Evolutionary conservation across 2,329 filamentous ascomycete genomes (phyloP), one percentile per base, ranked within the genome.

Genomic region (Neodidymelliopsis sp.): DNA sequence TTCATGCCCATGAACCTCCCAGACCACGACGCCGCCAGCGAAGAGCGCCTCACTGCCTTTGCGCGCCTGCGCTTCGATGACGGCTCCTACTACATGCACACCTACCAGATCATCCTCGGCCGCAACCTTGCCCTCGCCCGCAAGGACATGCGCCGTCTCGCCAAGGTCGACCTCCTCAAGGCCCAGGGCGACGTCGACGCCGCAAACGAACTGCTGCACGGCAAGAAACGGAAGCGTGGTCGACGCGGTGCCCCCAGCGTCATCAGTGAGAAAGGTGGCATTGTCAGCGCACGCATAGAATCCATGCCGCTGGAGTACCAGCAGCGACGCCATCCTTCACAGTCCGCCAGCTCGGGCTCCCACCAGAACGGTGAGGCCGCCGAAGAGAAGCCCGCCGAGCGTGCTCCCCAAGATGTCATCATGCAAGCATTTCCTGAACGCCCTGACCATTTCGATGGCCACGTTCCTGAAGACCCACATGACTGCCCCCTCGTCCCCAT

Each of bases 21-120:
- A 8, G 28, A 37, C 4, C 33, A 43, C 7, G 46, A 60, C 47
- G 19, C 45, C 28, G 44, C 53, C 19, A 59, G 53, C 49, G 57
- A 71, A 41, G 65, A 71, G 52, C 66, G 66, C 39, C 81, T 84
- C 52, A 78, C 81, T 56, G 84, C 83, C 24, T 87, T 83, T 69
- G 84, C 84, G 29, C 84, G 85, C 65, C 75, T 92, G 53, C 83
- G 86, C 62, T 91, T 92, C 66, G 80, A 82, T 58, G 89, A 92
- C 75, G 87, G 88, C 65, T 82, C 85, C 46, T 91, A 89, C 69
- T 88, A 89, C 72, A 88, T 92, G 84, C 90, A 85, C 40, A 90
- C 87, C 1, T 87, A 86, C 60, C 80, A 83, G 41, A 81, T 91
- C 59, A 82, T 89, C 47, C 83, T 92, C 20, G 88, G 88, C 44